Percentiles rank a stretch among this genome's conserved stretches.
Evolutionary conservation across 83 land plant genomes (phyloP).

Genomic region (Picea abies): DNA sequence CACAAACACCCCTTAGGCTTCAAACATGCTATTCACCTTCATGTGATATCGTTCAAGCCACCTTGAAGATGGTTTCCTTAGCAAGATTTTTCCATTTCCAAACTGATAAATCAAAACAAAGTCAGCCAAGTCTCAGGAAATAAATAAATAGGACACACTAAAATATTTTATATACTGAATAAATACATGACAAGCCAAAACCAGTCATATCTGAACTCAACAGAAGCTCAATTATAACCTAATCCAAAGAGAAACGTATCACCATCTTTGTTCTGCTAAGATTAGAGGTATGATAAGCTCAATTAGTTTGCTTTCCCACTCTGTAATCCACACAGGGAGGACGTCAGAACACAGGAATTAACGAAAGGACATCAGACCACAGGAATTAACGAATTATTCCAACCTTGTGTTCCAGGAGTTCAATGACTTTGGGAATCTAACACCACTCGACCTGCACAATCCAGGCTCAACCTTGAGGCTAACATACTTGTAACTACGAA

Average conservation of each 20-base stretch:
- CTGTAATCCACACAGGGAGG: neutral
- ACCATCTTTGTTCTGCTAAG: neutral
- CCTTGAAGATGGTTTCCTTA: neutral
- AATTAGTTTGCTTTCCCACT: neutral
- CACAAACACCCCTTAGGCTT: constrained; percentile 26
- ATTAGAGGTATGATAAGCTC: neutral
- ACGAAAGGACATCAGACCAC: too few species aligned
- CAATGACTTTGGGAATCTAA: neutral
- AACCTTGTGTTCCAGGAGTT: neutral
- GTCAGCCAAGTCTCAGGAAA: too few species aligned
- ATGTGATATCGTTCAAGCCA: constrained; percentile 22
- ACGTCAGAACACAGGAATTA: neutral
- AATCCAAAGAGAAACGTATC: neutral
- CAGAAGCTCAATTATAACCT: too few species aligned
- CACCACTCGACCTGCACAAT: neutral
- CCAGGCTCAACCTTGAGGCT: neutral
- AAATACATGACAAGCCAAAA: too few species aligned
- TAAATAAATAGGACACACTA: too few species aligned
- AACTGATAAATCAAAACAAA: too few species aligned
- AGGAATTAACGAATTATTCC: too few species aligned
- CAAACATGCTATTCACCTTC: constrained; percentile 16
- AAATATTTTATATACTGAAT: too few species aligned
- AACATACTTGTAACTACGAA: neutral
- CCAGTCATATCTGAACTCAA: too few species aligned
- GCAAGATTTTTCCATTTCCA: too few species aligned